Evolutionary conservation across 192 early-diverging fungal species (phyloP).

Genomic region (Backusella liffmaniae): DNA sequence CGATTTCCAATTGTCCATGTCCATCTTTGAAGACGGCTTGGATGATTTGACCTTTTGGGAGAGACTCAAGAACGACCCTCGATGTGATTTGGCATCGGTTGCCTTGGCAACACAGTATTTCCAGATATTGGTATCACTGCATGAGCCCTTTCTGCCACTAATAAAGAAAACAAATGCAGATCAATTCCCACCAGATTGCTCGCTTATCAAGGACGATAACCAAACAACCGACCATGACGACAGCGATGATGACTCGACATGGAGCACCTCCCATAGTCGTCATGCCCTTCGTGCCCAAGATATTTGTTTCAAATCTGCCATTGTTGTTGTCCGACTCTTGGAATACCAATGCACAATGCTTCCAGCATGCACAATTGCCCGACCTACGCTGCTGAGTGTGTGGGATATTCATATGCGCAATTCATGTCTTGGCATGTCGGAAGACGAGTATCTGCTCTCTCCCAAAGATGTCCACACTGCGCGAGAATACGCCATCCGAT

Average conservation of each 20-base stretch:
- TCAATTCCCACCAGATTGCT: background rate
- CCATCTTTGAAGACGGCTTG: constrained; percentile 17
- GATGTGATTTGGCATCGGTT: constrained; percentile 14
- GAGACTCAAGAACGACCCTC: background rate
- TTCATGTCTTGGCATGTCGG: constrained; percentile 14
- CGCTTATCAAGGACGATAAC: background rate
- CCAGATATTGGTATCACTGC: background rate
- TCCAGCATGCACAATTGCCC: background rate
- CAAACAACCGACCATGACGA: background rate
- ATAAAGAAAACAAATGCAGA: background rate
- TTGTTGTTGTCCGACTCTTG: constrained; percentile 9
- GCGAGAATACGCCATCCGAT: constrained; percentile 16
- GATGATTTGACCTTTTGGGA: background rate
- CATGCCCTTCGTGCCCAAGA: constrained; percentile 14
- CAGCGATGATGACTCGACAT: background rate
- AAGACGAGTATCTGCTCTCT: background rate
- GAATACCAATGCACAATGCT: constrained; percentile 19
- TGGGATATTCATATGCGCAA: constrained; percentile 25
- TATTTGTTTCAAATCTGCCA: constrained; percentile 9
- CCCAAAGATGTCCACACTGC: background rate
- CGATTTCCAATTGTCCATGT: constrained; percentile 10
- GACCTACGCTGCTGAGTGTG: background rate
- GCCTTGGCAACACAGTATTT: constrained; percentile 9
- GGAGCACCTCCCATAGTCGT: too few relatives aligned
- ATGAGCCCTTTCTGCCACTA: constrained; percentile 21